Evolutionary conservation across 116 monocot species (phyloP).

Genomic region (Dioscorea cayenensis): DNA sequence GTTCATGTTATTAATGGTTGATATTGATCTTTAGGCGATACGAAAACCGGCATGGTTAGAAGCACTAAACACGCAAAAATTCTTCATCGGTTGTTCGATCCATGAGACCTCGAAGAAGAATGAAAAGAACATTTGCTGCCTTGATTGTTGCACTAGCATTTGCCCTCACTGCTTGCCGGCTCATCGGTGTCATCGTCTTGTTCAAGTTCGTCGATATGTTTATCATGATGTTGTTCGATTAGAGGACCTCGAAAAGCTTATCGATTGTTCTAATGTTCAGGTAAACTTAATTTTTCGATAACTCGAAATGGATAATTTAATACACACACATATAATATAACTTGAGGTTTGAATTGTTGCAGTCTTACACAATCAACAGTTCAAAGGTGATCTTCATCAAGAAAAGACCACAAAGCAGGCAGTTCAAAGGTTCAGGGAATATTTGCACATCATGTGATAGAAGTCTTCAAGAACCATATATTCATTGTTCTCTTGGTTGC

Average conservation of each 20-base stretch:
- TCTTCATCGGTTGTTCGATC: constrained; percentile 58
- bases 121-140: constrained; percentile 93
- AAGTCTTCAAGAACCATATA: constrained; percentile 86
- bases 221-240: constrained; percentile 82
- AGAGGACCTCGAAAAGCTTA: constrained; percentile 83
- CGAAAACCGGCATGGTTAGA: constrained; percentile 84
- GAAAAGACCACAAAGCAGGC: constrained; percentile 90
- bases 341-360: constrained; percentile 10
- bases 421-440: constrained; percentile 87
- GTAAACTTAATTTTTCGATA: constrained; percentile 12
- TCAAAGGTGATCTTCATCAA: constrained; percentile 93
- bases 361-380: constrained; percentile 95
- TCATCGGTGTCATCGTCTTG: constrained; percentile 57
- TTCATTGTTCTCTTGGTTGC: constrained; percentile 92
- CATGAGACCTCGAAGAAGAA: constrained; percentile 78
- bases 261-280: constrained; percentile 92
- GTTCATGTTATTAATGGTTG: too few relatives aligned
- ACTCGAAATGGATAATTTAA: background rate
- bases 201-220: constrained; percentile 85
- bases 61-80: constrained; percentile 70
- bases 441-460: constrained; percentile 92
- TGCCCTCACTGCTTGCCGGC: constrained; percentile 79
- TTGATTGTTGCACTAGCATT: constrained; percentile 88
- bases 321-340: background rate
- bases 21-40: constrained; percentile 20